Evolutionary conservation across 305 asterid genomes (phyloP).

Genomic region (Fraxinus platypoda): DNA sequence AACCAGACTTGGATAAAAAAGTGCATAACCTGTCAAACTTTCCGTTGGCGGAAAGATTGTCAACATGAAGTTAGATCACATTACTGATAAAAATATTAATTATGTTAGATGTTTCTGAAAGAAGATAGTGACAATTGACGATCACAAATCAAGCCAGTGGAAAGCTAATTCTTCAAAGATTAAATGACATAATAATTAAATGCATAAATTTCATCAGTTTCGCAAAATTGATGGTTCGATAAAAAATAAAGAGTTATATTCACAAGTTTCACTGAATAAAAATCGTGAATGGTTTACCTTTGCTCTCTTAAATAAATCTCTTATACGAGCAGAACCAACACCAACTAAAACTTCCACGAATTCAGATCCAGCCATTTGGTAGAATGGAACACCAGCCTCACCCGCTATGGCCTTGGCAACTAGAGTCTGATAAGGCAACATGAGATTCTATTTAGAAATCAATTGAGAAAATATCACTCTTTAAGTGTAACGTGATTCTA

Average conservation of each 20-base stretch:
- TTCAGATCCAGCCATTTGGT: conserved; percentile 99
- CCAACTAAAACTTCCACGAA: conserved; percentile 97
- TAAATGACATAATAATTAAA: neutral
- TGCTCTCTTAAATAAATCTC: conserved; percentile 97
- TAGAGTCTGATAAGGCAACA: conserved; percentile 55
- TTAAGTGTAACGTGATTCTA: neutral
- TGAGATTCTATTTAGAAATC: neutral
- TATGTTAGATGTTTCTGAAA: neutral
- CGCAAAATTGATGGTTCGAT: neutral
- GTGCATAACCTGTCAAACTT: neutral
- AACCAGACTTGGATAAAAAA: neutral
- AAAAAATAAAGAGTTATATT: neutral
- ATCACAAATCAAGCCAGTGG: neutral
- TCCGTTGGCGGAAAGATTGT: neutral
- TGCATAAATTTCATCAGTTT: neutral
- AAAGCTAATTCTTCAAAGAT: conserved; percentile 2
- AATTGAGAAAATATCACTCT: neutral
- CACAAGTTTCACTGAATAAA: neutral
- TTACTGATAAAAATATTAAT: neutral
- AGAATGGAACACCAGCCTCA: conserved; percentile 99
- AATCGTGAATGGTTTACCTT: conserved; percentile 49
- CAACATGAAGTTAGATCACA: neutral
- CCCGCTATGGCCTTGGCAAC: conserved; percentile 99
- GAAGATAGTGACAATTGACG: neutral
- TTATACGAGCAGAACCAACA: conserved; percentile 97